Conservation (phyloP, 2,329 filamentous ascomycete genomes). For the Aspergillus phoenicis region DNA sequence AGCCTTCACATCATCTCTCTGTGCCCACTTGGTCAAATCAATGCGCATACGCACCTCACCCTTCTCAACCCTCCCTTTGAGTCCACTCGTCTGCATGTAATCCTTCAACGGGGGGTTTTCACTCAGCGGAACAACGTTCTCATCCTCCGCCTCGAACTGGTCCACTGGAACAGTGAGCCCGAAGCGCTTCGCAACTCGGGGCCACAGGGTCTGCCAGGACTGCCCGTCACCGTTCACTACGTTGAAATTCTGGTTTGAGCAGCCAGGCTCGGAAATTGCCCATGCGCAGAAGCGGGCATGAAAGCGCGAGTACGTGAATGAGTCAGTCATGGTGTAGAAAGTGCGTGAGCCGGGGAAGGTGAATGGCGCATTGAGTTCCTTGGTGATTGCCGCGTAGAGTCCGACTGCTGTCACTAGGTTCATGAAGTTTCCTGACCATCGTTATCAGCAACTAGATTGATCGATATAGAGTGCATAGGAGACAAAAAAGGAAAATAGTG, state of each 20-base stretch:
- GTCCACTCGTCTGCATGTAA: background rate
- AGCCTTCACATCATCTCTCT: background rate
- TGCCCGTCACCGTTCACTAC: slow-evolving; percentile 44
- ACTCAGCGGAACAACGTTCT: background rate
- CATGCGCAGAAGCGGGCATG: slow-evolving; percentile 44
- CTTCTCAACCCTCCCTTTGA: background rate
- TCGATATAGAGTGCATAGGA: background rate
- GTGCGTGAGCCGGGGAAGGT: slow-evolving; percentile 38
- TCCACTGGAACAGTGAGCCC: slow-evolving; percentile 32
- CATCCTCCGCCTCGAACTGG: background rate
- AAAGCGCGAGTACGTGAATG: slow-evolving; percentile 35
- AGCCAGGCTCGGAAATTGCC: slow-evolving; percentile 34
- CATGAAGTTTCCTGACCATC: slow-evolving; percentile 42
- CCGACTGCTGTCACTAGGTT: slow-evolving; percentile 46
- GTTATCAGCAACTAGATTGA: background rate
- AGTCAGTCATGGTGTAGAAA: slow-evolving; percentile 39
- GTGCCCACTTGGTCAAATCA: background rate
- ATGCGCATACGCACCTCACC: background rate
- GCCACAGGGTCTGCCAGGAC: slow-evolving; percentile 46
- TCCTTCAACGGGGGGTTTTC: background rate
- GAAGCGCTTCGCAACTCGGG: slow-evolving; percentile 41
- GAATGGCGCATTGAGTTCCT: slow-evolving; percentile 34
- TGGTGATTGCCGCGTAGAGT: slow-evolving; percentile 41
- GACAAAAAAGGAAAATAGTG: background rate
- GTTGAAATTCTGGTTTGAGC: slow-evolving; percentile 47